phyloP scores from a whole-genome alignment of 345 rosid genomes.

The Nephelium lappaceum region DNA sequence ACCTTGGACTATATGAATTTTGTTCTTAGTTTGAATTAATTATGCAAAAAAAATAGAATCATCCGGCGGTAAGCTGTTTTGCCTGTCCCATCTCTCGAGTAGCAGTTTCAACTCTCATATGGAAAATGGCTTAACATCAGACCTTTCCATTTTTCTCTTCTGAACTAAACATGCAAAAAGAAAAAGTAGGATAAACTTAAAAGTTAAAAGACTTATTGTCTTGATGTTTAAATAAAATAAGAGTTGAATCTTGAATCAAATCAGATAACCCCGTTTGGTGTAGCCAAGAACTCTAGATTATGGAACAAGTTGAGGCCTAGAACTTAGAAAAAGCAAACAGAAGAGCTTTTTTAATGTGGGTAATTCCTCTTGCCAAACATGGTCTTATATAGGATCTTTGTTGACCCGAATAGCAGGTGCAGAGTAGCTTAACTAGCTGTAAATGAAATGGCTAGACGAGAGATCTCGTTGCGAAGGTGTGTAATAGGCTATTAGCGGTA shows the following conservation, averaged over 20 bases:
- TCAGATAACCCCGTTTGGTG: background rate
- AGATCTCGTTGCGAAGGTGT: background rate
- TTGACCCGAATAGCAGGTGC: background rate
- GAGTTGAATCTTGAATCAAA: too few species aligned
- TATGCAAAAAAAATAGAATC: background rate
- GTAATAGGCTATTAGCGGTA: background rate
- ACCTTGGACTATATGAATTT: background rate
- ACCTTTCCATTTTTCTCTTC: too few species aligned
- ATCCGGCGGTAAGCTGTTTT: too few species aligned
- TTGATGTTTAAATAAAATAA: background rate
- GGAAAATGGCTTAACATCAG: too few species aligned
- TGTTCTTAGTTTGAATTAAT: conserved; percentile 5
- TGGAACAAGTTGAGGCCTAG: background rate
- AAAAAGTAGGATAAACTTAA: too few species aligned
- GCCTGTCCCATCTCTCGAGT: too few species aligned
- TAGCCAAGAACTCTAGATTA: background rate
- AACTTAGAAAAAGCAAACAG: too few species aligned
- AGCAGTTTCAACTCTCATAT: too few species aligned
- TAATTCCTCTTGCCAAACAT: background rate
- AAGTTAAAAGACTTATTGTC: background rate
- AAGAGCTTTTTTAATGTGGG: background rate
- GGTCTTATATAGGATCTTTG: background rate
- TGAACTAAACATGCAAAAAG: too few species aligned
- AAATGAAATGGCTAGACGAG: background rate
- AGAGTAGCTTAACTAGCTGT: background rate